Evolutionary conservation across 2,329 filamentous ascomycete genomes (phyloP).

Genomic region (Aspergillus texensis): DNA sequence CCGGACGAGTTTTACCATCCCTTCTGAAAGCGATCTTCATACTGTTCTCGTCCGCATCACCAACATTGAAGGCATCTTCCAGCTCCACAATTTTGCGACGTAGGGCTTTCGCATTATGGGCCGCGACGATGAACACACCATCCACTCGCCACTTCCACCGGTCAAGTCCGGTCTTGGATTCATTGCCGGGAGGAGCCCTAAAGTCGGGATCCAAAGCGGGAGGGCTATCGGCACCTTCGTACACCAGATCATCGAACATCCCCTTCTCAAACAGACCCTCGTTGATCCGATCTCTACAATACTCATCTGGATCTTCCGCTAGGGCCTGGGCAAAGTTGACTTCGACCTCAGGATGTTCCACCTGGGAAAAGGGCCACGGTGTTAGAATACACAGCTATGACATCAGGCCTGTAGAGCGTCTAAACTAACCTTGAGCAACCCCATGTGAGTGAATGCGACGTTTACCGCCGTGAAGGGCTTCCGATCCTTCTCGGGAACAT

Average conservation of each 20-base stretch:
- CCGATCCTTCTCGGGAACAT: neutral
- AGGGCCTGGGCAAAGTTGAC: neutral
- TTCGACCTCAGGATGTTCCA: slow-evolving; percentile 5
- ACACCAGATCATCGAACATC: slow-evolving; percentile 22
- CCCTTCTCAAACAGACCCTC: slow-evolving; percentile 15
- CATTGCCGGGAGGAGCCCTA: slow-evolving; percentile 15
- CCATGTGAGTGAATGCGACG: slow-evolving; percentile 17
- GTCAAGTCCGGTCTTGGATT: neutral
- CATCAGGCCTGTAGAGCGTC: too few relatives aligned
- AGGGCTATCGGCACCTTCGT: slow-evolving; percentile 19
- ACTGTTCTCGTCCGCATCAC: slow-evolving; percentile 8
- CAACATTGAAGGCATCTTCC: slow-evolving; percentile 15
- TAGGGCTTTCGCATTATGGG: slow-evolving; percentile 13
- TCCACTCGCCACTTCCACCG: slow-evolving; percentile 18
- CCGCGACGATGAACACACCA: slow-evolving; percentile 22
- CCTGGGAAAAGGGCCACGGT: neutral
- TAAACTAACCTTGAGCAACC: slow-evolving; percentile 14
- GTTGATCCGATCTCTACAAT: slow-evolving; percentile 5
- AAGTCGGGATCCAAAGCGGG: slow-evolving; percentile 17
- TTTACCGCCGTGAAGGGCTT: slow-evolving; percentile 16
- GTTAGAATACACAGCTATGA: neutral
- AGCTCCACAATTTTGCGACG: slow-evolving; percentile 13
- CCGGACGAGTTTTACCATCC: slow-evolving; percentile 8
- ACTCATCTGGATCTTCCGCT: slow-evolving; percentile 2
- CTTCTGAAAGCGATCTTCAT: slow-evolving; percentile 8